Conservation (phyloP, 495 filamentous ascomycete species). For the Aspergillus diversus region DNA sequence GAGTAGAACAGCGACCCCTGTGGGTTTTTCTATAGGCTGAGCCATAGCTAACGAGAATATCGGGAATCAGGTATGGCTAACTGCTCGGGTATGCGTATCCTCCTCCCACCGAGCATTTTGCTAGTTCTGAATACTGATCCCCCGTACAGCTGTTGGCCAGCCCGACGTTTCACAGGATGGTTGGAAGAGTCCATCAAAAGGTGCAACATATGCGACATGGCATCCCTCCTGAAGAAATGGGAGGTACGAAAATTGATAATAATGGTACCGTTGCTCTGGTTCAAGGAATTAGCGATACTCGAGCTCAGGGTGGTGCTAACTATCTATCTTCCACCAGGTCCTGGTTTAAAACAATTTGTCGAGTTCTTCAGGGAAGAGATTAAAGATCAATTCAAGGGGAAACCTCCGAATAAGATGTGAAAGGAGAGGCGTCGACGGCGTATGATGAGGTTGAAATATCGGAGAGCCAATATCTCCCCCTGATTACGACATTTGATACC, state of each 20-base stretch:
- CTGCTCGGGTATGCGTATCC: slow-evolving; percentile 39
- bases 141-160: slow-evolving; percentile 58
- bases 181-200: slow-evolving; percentile 57
- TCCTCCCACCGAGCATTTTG: not conserved
- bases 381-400: slow-evolving; percentile 58
- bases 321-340: slow-evolving; percentile 26
- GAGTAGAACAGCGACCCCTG: not conserved
- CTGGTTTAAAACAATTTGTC: slow-evolving; percentile 48
- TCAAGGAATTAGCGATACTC: not conserved
- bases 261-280: slow-evolving; percentile 39
- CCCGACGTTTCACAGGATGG: slow-evolving; percentile 61
- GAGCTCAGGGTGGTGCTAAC: not conserved
- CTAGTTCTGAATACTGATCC: slow-evolving; percentile 26
- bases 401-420: slow-evolving; percentile 44
- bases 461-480: too few relatives aligned
- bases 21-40: not conserved
- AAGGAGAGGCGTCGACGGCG: not conserved
- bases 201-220: slow-evolving; percentile 57
- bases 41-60: not conserved
- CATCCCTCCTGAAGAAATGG: slow-evolving; percentile 60
- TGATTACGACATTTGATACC: too few relatives aligned
- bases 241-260: slow-evolving; percentile 56
- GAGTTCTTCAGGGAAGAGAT: slow-evolving; percentile 62
- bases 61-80: slow-evolving; percentile 43
- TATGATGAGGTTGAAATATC: too few relatives aligned